phyloP scores from a whole-genome alignment of 768 basidiomycete species.

The Russula lepida region DNA sequence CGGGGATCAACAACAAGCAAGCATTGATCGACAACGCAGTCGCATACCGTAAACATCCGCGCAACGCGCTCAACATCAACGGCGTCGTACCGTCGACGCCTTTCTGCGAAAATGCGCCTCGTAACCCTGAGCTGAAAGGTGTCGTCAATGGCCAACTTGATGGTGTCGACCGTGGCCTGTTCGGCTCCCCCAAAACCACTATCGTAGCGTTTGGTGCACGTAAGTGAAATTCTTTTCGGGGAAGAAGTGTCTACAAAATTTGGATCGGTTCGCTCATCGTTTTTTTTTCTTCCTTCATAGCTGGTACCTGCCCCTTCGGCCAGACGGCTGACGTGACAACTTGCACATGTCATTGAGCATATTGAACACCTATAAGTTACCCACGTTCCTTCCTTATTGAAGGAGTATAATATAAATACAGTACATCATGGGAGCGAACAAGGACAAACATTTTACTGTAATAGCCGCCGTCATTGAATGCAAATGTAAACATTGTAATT shows the following conservation, averaged over 20 bases:
- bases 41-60: constrained; percentile 35
- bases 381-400: neutral
- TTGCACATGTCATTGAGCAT: constrained; percentile 4
- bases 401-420: no score
- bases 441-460: neutral
- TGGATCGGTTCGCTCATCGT: neutral
- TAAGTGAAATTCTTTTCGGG: constrained; percentile 25
- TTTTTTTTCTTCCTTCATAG: neutral
- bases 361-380: no score
- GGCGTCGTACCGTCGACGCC: constrained; percentile 40
- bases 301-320: constrained; percentile 18
- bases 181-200: constrained; percentile 41
- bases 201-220: constrained; percentile 40
- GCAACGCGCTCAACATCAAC: constrained; percentile 36
- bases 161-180: constrained; percentile 45
- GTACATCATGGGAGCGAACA: neutral
- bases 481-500: neutral
- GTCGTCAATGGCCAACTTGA: constrained; percentile 48
- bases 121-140: constrained; percentile 41
- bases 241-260: neutral
- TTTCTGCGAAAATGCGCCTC: constrained; percentile 49
- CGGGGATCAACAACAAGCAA: constrained; percentile 33
- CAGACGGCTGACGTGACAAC: constrained; percentile 10
- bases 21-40: constrained; percentile 37
- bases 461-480: neutral